Conservation (phyloP, 2,329 filamentous ascomycete species). For the Rosellinia necatrix region DNA sequence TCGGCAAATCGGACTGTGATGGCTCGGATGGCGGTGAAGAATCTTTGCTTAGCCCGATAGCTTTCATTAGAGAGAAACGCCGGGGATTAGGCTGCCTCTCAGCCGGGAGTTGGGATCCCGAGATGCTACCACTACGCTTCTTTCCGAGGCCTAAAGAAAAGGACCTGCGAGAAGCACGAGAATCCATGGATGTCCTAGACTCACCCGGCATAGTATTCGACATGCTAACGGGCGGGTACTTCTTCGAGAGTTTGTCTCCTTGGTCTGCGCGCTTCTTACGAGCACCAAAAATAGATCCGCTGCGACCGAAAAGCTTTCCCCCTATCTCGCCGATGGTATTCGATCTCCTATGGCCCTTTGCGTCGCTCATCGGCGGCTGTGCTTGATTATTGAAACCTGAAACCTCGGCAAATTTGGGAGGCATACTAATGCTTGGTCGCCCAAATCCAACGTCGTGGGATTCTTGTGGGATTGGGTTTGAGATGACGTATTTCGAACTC, state of each 20-base stretch:
- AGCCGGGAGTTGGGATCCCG: constrained; percentile 59
- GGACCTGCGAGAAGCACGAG: constrained; percentile 67
- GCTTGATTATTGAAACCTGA: constrained; percentile 64
- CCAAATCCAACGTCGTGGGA: constrained; percentile 56
- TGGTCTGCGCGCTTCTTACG: constrained; percentile 43
- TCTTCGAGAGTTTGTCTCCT: constrained; percentile 65
- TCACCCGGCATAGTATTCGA: constrained; percentile 68
- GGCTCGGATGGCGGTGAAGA: constrained; percentile 51
- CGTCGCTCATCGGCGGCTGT: constrained; percentile 46
- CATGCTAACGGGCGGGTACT: constrained; percentile 93
- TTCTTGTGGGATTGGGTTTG: constrained; percentile 65
- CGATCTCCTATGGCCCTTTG: constrained; percentile 68
- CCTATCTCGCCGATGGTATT: constrained; percentile 81
- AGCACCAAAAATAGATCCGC: constrained; percentile 78
- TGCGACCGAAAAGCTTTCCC: constrained; percentile 83
- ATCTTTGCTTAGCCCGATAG: constrained; percentile 65
- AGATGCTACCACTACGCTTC: constrained; percentile 71
- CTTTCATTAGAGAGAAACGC: constrained; percentile 74
- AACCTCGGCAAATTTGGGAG: constrained; percentile 61
- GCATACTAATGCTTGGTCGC: constrained; percentile 64
- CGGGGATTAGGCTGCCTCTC: constrained; percentile 58
- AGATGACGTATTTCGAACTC: constrained; percentile 72
- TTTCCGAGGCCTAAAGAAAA: constrained; percentile 71
- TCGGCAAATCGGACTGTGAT: constrained; percentile 58
- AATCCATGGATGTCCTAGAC: constrained; percentile 71